Conservation (phyloP, 352 stramenopile genomes). For the Phytophthora pisi region DNA sequence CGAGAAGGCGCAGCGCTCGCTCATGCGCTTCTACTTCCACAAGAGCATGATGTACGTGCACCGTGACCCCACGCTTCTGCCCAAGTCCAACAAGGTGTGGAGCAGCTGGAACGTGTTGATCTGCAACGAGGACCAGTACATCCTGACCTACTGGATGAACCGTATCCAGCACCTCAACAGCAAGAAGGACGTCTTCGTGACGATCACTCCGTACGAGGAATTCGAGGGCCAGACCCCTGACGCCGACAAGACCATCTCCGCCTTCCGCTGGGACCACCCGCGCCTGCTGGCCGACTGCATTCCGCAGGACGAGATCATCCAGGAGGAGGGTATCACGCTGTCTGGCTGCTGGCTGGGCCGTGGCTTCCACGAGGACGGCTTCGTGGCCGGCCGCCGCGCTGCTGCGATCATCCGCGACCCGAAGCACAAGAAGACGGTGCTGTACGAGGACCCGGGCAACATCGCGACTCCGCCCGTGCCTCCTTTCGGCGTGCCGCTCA, state of each 20-base stretch:
- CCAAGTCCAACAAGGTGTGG: conserved; percentile 78
- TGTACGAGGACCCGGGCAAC: conserved; percentile 90
- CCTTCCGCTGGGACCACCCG: conserved; percentile 88
- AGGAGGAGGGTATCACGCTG: conserved; percentile 85
- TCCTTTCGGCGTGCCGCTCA: conserved; percentile 73
- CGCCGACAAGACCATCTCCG: conserved; percentile 59
- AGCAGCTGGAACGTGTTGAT: conserved; percentile 89
- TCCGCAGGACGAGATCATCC: conserved; percentile 83
- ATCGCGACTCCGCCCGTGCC: conserved; percentile 73
- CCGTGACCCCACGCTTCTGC: conserved; percentile 75
- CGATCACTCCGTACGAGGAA: conserved; percentile 83
- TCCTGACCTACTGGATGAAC: conserved; percentile 92
- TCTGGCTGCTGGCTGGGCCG: conserved; percentile 84
- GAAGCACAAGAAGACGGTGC: conserved; percentile 68
- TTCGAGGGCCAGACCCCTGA: conserved; percentile 66
- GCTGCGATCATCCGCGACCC: conserved; percentile 83
- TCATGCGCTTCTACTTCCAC: conserved; percentile 87
- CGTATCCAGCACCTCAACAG: conserved; percentile 86
- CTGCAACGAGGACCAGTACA: conserved; percentile 83
- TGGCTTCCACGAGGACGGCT: conserved; percentile 89
- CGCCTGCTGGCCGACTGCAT: conserved; percentile 83
- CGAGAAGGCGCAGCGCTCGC: conserved; percentile 59
- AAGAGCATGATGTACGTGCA: conserved; percentile 91
- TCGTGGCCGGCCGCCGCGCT: conserved; percentile 77
- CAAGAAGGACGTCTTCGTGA: conserved; percentile 89